Base-by-base conservation (phyloP, 2,329 filamentous ascomycete genomes). In the Aspergillus fijiensis region DNA sequence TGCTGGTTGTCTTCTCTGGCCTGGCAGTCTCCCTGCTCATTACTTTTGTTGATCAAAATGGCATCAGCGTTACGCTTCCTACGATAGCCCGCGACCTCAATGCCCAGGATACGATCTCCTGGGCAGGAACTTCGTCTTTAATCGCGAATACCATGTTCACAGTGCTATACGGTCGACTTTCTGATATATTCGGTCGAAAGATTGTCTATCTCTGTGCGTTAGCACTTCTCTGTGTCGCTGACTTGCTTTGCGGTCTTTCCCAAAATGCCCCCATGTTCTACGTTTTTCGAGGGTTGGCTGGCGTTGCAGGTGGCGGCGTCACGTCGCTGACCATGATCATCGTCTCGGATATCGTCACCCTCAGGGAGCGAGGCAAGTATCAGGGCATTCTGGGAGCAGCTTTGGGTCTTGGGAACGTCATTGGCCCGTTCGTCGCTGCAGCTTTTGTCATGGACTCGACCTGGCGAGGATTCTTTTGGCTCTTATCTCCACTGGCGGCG, bases 91-190 rank as follows among this genome's bases (percentile, higher is more conserved):
- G 75, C 55, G 80, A 85, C 57, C 74, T 83, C 21, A 65, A 77
- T 57, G 77, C 77, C 1, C 73, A 74, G 51, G 65, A 76, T 58
- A 75, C 74, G 2, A 87, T 87, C 51, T 90, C 90, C 68, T 91
- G 88, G 89, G 83, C 86, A 12, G 88, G 88, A 2, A 90, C 88
- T 4, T 86, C 85, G 16, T 91, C 89, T 64, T 77, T 91, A 4
- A 81, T 91, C 5, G 84, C 87, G 3, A 86, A 84, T 58, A 88
- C 87, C 0, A 82, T 84, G 35, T 89, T 88, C 63, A 86, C 87
- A 63, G 84, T 88, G 60, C 78, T 89, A 0, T 88, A 88, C 68
- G 86, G 86, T 21, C 80, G 85, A 2, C 66, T 87, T 3, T 87
- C 85, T 0, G 85, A 88, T 70, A 82, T 87, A 1, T 81, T 87